Conservation (phyloP, 2,329 filamentous ascomycete species). For the Colletotrichum noveboracense region DNA sequence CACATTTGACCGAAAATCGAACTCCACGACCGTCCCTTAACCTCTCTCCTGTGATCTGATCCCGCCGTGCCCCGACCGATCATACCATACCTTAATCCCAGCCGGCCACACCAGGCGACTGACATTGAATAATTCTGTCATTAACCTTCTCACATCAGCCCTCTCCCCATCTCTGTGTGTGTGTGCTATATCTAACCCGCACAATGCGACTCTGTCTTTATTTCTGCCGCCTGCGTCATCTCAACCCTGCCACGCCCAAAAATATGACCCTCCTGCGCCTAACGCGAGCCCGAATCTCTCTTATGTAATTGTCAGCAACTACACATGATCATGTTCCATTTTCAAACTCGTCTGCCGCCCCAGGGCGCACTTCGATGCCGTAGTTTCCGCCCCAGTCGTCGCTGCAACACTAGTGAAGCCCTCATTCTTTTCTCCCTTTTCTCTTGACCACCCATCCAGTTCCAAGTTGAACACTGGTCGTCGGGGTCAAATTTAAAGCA, state of each 20-base stretch:
- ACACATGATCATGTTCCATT: background rate
- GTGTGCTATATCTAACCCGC: background rate
- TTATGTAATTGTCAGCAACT: background rate
- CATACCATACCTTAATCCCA: background rate
- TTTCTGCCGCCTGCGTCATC: background rate
- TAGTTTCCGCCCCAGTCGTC: background rate
- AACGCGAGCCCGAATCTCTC: background rate
- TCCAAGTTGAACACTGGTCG: background rate
- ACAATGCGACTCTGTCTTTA: background rate
- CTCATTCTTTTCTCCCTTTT: constrained; percentile 7
- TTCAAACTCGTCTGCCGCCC: background rate
- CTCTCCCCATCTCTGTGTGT: background rate
- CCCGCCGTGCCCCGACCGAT: background rate
- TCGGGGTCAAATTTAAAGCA: background rate
- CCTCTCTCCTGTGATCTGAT: background rate
- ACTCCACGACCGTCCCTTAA: background rate
- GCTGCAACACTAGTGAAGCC: constrained; percentile 2
- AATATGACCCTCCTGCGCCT: background rate
- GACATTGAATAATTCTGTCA: background rate
- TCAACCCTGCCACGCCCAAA: background rate
- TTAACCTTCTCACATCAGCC: background rate
- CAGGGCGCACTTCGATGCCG: background rate
- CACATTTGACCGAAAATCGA: background rate
- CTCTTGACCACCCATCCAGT: background rate
- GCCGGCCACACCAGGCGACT: background rate